These are phyloP conservation scores for Ogataea ganodermae DNA, from an alignment of 805 yeast species.

Conservation along the genomic window DNA sequence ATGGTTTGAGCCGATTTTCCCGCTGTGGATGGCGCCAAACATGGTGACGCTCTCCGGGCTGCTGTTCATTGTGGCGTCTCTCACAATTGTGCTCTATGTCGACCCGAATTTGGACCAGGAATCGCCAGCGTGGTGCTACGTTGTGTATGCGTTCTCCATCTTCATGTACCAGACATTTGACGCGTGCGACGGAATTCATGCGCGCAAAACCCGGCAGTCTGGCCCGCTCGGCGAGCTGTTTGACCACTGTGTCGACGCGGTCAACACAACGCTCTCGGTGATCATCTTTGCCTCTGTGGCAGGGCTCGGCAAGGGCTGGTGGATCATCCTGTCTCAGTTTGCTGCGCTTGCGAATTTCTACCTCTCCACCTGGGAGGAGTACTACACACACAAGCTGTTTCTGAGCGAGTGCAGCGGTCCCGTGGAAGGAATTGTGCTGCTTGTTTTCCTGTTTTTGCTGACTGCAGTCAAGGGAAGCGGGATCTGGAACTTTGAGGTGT, in stretches of 20 bases:
- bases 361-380: conserved; percentile 94
- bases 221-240: conserved; percentile 94
- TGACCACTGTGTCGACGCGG: conserved; percentile 79
- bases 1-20: conserved; percentile 71
- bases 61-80: conserved; percentile 64
- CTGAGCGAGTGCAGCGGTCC: conserved; percentile 87
- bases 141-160: conserved; percentile 75
- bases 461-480: conserved; percentile 74
- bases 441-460: conserved; percentile 52
- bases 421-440: conserved; percentile 84
- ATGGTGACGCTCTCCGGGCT: conserved; percentile 83
- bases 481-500: conserved; percentile 54
- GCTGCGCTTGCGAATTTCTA: conserved; percentile 81
- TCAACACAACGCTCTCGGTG: conserved; percentile 72
- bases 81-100: conserved; percentile 63
- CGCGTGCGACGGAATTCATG: conserved; percentile 95
- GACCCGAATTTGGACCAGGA: conserved; percentile 67
- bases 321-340: conserved; percentile 63
- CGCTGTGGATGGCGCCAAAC: conserved; percentile 90
- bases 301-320: conserved; percentile 70
- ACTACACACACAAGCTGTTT: conserved; percentile 80
- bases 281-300: conserved; percentile 75
- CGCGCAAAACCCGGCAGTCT: conserved; percentile 91
- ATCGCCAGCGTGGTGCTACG: conserved; percentile 76
- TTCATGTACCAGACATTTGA: conserved; percentile 94